phyloP scores from a whole-genome alignment of 441 rosid genomes.

The Adansonia gregorii region DNA sequence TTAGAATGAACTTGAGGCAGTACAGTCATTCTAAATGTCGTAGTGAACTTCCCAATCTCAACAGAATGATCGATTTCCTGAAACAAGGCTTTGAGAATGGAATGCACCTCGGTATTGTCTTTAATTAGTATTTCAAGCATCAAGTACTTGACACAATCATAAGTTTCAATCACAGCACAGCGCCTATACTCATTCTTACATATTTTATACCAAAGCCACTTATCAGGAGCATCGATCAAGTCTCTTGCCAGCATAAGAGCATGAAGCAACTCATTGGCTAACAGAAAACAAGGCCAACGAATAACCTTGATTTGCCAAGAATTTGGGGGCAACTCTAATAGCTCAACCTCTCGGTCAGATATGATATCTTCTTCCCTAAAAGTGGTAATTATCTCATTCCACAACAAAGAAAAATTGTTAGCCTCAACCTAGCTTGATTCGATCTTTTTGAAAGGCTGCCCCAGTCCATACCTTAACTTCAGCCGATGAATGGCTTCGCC shows the following conservation, averaged over 20 bases:
- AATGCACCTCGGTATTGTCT: conserved; percentile 68
- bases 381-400: conserved; percentile 77
- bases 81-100: conserved; percentile 58
- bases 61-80: conserved; percentile 66
- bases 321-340: conserved; percentile 74
- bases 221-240: conserved; percentile 75
- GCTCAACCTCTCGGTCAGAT: conserved; percentile 74
- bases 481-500: conserved; percentile 69
- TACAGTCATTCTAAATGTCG: conserved; percentile 54
- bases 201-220: conserved; percentile 80
- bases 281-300: conserved; percentile 84
- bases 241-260: conserved; percentile 81
- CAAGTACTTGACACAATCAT: conserved; percentile 68
- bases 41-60: conserved; percentile 60
- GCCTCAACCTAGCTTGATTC: conserved; percentile 85
- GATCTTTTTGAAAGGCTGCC: conserved; percentile 73
- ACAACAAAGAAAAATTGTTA: conserved; percentile 75
- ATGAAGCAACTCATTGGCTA: conserved; percentile 77
- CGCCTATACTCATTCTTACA: conserved; percentile 82
- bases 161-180: conserved; percentile 83
- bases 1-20: conserved; percentile 60
- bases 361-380: conserved; percentile 93
- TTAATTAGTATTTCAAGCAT: conserved; percentile 58
- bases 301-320: conserved; percentile 75
- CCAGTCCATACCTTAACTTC: conserved; percentile 81